These are phyloP conservation scores for Fusarium euwallaceae DNA, from an alignment of 2,329 filamentous ascomycete genomes.

Conservation along the genomic window DNA sequence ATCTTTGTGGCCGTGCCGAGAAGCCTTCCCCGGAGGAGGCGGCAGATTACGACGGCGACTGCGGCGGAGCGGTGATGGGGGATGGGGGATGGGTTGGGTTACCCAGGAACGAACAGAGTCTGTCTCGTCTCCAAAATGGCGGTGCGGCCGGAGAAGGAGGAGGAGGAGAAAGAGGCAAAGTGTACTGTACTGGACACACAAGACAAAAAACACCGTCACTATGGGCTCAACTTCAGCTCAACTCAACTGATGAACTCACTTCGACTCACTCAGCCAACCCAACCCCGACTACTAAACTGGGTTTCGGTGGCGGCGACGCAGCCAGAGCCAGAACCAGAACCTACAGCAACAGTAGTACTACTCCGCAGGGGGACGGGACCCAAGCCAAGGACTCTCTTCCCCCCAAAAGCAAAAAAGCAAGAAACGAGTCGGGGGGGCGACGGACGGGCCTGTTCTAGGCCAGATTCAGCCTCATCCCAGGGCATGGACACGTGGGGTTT, in stretches of 20 bases:
- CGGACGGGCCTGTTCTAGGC: constrained; percentile 37
- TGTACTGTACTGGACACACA: background rate
- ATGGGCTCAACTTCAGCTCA: background rate
- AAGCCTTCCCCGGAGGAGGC: constrained; percentile 36
- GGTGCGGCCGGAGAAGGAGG: constrained; percentile 26
- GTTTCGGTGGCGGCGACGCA: constrained; percentile 38
- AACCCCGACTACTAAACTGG: constrained; percentile 30
- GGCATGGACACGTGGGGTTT: constrained; percentile 47
- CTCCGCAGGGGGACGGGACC: background rate
- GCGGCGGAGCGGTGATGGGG: constrained; percentile 46
- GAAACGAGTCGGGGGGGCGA: constrained; percentile 7
- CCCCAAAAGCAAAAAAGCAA: background rate
- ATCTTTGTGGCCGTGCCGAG: constrained; percentile 34
- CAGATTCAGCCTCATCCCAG: constrained; percentile 48
- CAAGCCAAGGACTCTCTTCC: too few relatives aligned
- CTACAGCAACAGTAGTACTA: background rate
- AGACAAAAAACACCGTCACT: background rate
- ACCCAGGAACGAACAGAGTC: background rate
- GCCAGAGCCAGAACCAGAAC: constrained; percentile 8
- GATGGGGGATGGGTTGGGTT: background rate
- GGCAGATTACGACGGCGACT: constrained; percentile 48
- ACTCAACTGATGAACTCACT: background rate
- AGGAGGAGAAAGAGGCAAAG: background rate
- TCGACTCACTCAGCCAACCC: constrained; percentile 22
- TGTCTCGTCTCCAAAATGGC: constrained; percentile 27